Evolutionary conservation across 129 eudicot genomes (phyloP), one percentile per base, ranked within the genome.

Genomic region (Flaveria ramosissima): DNA sequence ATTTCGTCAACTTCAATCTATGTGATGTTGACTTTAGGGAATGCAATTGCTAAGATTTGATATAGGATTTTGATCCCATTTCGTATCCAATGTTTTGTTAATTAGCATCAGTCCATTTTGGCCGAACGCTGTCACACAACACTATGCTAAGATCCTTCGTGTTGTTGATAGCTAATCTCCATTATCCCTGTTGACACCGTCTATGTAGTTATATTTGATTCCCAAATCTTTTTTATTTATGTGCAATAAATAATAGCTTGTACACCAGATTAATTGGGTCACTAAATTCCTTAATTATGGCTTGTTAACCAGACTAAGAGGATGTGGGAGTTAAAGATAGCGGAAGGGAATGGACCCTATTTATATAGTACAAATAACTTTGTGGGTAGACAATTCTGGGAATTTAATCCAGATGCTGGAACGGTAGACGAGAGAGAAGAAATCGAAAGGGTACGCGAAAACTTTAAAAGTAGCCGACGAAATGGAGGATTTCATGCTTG

Each of bases 331-430:
- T 80, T 90, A 10, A 87, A 90, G 88, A 71, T 90, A 80, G 78
- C 83, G 0, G 74, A 80, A 80, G 92, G 96, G 9, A 47, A 79
- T 7, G 88, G 86, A 7, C 92, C 92, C 1, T 85, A 90, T 68
- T 76, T 87, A 72, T 90, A 87, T 76, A 90, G 92, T 82, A 87
- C 96, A 15, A 90, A 90, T 81, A 87, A 90, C 46, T 90, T 83
- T 60, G 92, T 87, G 14, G 92, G 96, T 30, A 83, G 92, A 67
- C 96, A 90, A 43, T 85, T 84, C 26, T 90, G 96, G 96, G 96
- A 87, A 68, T 90, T 69, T 46, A 88, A 85, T 64, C 86, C 90
- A 0, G 64, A 87, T 30, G 86, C 50, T 14, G 96, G 92, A 12
- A 83, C 90, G 0, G 64, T 43, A 0, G 87, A 87, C 27, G 92